phyloP scores from a whole-genome alignment of 2,329 filamentous ascomycete genomes.

The Penicillium rolfsii region DNA sequence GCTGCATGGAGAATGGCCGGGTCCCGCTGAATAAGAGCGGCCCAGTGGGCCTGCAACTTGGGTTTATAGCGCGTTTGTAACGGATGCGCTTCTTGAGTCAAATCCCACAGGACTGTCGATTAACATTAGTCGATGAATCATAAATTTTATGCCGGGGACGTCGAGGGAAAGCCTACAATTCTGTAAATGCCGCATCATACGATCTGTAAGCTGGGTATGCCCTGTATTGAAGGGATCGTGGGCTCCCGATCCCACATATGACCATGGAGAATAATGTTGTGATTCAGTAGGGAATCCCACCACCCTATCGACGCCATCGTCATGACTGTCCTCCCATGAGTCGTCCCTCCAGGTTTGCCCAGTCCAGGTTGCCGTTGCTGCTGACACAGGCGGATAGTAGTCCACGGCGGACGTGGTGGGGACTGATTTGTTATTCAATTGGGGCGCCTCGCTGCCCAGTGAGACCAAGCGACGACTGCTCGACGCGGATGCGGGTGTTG shows the following conservation, averaged over 20 bases:
- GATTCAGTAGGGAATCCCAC: conserved; percentile 15
- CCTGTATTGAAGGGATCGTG: conserved; percentile 42
- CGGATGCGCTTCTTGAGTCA: conserved; percentile 43
- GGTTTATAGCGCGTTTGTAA: conserved; percentile 40
- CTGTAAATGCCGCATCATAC: conserved; percentile 44
- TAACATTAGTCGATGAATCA: conserved; percentile 8
- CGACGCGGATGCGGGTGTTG: conserved; percentile 9
- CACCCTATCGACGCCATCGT: conserved; percentile 18
- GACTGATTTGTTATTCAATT: conserved; percentile 20
- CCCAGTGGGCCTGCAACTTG: conserved; percentile 42
- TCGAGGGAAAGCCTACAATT: conserved; percentile 34
- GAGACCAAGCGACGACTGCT: conserved; percentile 19
- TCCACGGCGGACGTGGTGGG: conserved; percentile 13
- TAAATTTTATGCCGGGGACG: background rate
- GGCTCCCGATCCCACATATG: conserved; percentile 37
- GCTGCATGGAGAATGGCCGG: conserved; percentile 43
- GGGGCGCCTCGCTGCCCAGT: conserved; percentile 12
- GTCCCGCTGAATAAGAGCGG: conserved; percentile 39
- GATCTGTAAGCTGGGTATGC: conserved; percentile 42
- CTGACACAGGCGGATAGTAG: conserved; percentile 15
- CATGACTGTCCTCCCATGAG: conserved; percentile 19
- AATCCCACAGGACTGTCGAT: conserved; percentile 39
- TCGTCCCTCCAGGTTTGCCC: conserved; percentile 2
- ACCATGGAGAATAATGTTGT: conserved; percentile 27
- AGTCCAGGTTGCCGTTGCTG: conserved; percentile 1